Evolutionary conservation across 2,329 filamentous ascomycete genomes (phyloP).

Genomic region (Alternaria atra): DNA sequence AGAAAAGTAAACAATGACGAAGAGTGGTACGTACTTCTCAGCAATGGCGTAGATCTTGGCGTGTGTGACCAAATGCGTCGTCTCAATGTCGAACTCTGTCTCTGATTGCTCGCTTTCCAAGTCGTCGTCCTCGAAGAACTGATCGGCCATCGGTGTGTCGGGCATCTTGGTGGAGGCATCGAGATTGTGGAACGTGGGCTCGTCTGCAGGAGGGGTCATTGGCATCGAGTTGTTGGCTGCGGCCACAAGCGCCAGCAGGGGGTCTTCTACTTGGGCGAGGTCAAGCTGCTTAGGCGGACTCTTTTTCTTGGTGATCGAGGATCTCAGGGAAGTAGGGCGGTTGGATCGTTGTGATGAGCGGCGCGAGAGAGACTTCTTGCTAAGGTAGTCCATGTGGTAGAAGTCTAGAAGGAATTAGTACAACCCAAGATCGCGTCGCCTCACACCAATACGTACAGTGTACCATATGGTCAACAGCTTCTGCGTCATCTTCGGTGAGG

Average conservation of each 20-base stretch:
- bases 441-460: conserved; percentile 44
- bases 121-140: conserved; percentile 46
- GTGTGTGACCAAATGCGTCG: conserved; percentile 56
- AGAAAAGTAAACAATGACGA: conserved; percentile 19
- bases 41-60: conserved; percentile 60
- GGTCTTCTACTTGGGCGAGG: conserved; percentile 48
- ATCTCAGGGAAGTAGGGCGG: conserved; percentile 30
- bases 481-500: conserved; percentile 52
- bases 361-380: conserved; percentile 43
- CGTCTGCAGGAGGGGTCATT: conserved; percentile 39
- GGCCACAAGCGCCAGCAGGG: conserved; percentile 47
- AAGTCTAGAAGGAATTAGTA: conserved; percentile 47
- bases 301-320: conserved; percentile 24
- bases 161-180: conserved; percentile 40
- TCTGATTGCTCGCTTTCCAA: conserved; percentile 38
- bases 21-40: conserved; percentile 54
- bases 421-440: conserved; percentile 5
- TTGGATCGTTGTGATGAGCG: conserved; percentile 42
- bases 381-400: conserved; percentile 54
- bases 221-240: conserved; percentile 35
- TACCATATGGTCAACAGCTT: conserved; percentile 54
- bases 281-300: conserved; percentile 40
- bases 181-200: conserved; percentile 30
- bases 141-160: conserved; percentile 45
- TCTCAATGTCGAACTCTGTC: conserved; percentile 49